These are phyloP conservation scores for Botrytis squamosa DNA, from an alignment of 2,329 filamentous ascomycete genomes.

Conservation along the genomic window DNA sequence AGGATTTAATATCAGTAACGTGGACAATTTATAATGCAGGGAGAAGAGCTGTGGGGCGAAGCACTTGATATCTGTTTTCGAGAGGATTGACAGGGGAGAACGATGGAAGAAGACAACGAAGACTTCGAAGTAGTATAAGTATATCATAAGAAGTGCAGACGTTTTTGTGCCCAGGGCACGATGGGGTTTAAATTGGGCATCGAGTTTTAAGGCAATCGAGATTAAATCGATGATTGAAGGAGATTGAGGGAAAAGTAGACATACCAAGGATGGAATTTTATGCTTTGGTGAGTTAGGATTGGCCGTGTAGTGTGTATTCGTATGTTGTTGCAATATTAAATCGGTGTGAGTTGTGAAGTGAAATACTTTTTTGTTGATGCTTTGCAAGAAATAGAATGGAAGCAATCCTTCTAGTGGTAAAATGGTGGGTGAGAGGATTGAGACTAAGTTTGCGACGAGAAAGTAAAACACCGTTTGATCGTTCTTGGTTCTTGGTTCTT, in stretches of 20 bases:
- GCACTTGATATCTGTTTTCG: not conserved
- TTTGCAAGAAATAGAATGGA: no score
- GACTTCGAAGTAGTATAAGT: conserved; percentile 9
- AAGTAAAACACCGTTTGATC: not conserved
- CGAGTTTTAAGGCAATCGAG: not conserved
- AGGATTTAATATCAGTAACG: conserved; percentile 19
- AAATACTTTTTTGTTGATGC: conserved; percentile 3
- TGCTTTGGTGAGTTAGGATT: conserved; percentile 2
- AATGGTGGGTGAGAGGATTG: not conserved
- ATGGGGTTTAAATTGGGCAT: conserved; percentile 17
- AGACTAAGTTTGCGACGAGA: conserved; percentile 8
- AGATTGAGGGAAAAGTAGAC: conserved; percentile 19
- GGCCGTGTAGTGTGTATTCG: not conserved
- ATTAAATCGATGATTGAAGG: conserved; percentile 1
- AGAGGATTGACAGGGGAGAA: conserved; percentile 9
- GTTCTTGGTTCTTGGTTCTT: not conserved
- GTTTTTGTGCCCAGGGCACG: conserved; percentile 20
- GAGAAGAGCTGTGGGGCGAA: conserved; percentile 15
- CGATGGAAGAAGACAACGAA: conserved; percentile 17
- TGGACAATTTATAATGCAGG: conserved; percentile 21
- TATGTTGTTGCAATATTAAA: conserved; percentile 10
- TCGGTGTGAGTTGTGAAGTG: not conserved
- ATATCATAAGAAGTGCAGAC: conserved; percentile 14
- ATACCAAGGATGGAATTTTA: conserved; percentile 24
- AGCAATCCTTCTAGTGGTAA: not conserved